Base-by-base conservation (phyloP, 23 red algal genomes). In the Gracilaria caudata region DNA sequence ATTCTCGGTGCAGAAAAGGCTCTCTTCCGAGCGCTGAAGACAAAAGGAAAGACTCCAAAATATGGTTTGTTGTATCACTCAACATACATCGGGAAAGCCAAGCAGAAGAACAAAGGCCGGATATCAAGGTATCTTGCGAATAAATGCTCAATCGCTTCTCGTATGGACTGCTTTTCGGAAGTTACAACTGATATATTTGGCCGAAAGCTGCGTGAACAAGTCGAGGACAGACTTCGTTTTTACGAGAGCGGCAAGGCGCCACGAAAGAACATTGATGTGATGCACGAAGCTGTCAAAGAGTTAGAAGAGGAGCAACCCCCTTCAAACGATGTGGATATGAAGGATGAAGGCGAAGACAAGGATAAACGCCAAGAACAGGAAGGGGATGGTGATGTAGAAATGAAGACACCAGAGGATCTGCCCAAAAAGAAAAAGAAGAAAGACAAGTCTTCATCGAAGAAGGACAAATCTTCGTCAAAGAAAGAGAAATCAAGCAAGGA, bases 1-100 rank as follows among this genome's bases (percentile, higher is more conserved):
- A 99, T 99, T 46, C 84, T 99, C 20, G 97, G 97, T 20, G 97
- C 97, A 0, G 97, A 99, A 59, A 99, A 99, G 91, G 97, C 97
- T 5, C 97, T 99, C 1, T 99, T 99, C 47, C 93, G 97, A 12
- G 97, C 97, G 44, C 77, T 99, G 33, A 99, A 99, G 46, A 94
- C 93, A 21, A 93, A 95, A 25, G 94, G 92, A 21, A 93, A 93
- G 77, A 99, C 97, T 29, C 97, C 97, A 44, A 99, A 99, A 76
- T 99, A 99, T 78, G 97, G 97, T 43, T 65, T 96, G 39, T 66
- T 94, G 7, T 95, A 91, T 51, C 80, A 99, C 80, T 90, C 93
- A 32, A 89, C 97, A 16, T 99, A 89, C 60, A 96, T 99, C 51
- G 93, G 92, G 35, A 89, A 86, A 60, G 97, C 97, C 13, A 96